Percentiles rank a stretch among this genome's conserved stretches.
Evolutionary conservation across 805 yeast genomes (phyloP).

Genomic region (Lipomyces sp.): DNA sequence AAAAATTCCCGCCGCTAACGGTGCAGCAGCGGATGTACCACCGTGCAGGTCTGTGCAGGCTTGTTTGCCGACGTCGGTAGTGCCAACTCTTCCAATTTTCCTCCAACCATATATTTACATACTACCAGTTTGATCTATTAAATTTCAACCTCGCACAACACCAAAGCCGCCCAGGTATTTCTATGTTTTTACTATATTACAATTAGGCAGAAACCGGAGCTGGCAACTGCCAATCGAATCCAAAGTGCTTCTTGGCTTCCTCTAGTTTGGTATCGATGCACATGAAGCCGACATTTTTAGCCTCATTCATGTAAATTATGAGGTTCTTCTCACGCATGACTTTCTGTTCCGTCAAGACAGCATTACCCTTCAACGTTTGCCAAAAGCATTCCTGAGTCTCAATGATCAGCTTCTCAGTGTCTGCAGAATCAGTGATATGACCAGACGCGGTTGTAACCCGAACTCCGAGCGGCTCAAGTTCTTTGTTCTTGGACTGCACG

Average conservation of each 20-base stretch:
- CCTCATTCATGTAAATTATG: constrained; percentile 20
- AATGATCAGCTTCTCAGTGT: constrained; percentile 28
- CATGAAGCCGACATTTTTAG: constrained; percentile 38
- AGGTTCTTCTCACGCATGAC: constrained; percentile 32
- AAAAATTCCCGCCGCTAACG: constrained; percentile 95
- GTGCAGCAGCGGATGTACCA: constrained; percentile 99
- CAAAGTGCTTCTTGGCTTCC: constrained; percentile 34
- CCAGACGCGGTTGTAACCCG: constrained; percentile 37
- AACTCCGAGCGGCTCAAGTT: constrained; percentile 25
- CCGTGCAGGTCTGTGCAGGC: constrained; percentile 83
- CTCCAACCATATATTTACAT: background rate
- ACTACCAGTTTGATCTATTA: background rate
- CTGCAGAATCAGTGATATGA: constrained; percentile 35
- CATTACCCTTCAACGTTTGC: constrained; percentile 31
- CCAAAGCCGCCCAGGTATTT: background rate
- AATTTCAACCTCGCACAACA: background rate
- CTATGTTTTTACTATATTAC: background rate
- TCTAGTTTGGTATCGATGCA: constrained; percentile 32
- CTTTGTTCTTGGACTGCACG: constrained; percentile 27
- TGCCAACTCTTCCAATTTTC: constrained; percentile 40
- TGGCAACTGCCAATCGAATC: constrained; percentile 30
- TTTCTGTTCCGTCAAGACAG: constrained; percentile 23
- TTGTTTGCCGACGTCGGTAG: constrained; percentile 61
- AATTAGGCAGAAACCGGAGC: constrained; percentile 17
- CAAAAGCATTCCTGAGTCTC: constrained; percentile 34